Base-by-base conservation (phyloP, 2,329 filamentous ascomycete species). In the Emergomyces orientalis region DNA sequence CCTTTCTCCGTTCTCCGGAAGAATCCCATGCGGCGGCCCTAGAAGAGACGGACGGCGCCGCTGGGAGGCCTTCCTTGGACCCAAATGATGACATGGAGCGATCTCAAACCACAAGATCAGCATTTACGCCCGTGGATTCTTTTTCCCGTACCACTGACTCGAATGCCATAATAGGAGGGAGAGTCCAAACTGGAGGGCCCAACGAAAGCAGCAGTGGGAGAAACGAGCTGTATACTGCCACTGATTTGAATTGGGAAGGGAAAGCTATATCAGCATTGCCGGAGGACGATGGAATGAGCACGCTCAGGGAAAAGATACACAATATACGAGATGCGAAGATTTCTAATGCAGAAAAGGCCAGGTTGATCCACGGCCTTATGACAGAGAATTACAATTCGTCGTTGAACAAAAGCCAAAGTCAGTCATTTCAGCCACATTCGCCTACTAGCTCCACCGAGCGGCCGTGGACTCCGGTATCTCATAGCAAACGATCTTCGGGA, bases 231-330 rank as follows among this genome's bases (percentile, higher is more conserved):
- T 19, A 39, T 30, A 17, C 39, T 34, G 32, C 11, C 27, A 45
- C 56, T 25, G 57, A 65, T 45, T 19, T 60, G 30, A 61, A 39
- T 34, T 67, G 47, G 61, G 67, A 70, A 59, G 68, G 68, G 30
- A 51, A 62, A 22, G 65, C 61, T 1, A 67, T 69, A 14, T 67
- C 63, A 9, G 66, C 71, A 19, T 72, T 91, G 49, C 89, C 89
- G 0, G 90, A 88, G 71, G 88, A 93, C 70, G 90, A 94, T 78
- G 90, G 90, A 54, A 92, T 90, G 87, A 80, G 82, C 22, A 75
- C 77, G 62, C 74, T 93, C 68, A 81, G 90, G 69, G 81, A 78
- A 66, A 84, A 84, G 65, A 91, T 94, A 67, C 81, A 88, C 64
- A 79, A 78, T 27, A 88, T 93, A 65, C 88, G 90, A 71, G 79